Conservation (phyloP, 805 yeast species). For the Metschnikowia picachoensis region DNA sequence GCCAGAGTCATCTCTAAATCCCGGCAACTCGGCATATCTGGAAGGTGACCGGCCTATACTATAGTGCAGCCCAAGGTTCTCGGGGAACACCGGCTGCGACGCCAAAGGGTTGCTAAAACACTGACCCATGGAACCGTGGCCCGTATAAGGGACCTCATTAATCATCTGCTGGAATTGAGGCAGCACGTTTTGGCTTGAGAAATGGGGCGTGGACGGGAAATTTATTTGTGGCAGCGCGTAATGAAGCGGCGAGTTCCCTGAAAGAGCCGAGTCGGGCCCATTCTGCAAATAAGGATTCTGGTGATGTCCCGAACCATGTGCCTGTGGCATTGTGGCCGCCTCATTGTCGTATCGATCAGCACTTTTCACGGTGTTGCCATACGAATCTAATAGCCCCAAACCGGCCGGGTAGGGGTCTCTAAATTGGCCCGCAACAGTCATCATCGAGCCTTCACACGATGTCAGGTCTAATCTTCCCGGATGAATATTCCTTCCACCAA, state of each 20-base stretch:
- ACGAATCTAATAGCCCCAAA: conserved; percentile 1
- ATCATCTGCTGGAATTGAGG: conserved; percentile 1
- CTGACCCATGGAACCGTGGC: not conserved
- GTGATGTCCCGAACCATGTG: not conserved
- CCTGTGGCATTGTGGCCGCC: not conserved
- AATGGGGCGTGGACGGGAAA: conserved; percentile 2
- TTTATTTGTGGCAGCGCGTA: conserved; percentile 1
- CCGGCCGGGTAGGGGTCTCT: conserved; percentile 3
- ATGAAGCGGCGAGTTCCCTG: not conserved
- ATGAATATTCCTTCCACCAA: not conserved
- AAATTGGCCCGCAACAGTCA: not conserved
- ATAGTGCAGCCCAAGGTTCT: too few species aligned
- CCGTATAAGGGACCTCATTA: not conserved
- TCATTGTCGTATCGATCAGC: too few species aligned
- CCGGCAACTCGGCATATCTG: not conserved
- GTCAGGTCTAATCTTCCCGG: not conserved
- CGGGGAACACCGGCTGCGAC: too few species aligned
- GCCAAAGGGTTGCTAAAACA: not conserved
- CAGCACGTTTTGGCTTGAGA: conserved; percentile 5
- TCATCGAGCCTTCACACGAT: not conserved
- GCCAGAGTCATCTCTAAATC: not conserved
- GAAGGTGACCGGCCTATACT: too few species aligned
- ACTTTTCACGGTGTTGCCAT: not conserved
- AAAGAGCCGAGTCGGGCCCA: not conserved
- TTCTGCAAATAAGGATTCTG: not conserved